Conservation (phyloP, 1,284 basidiomycete species). For the Ustilago sp. region DNA sequence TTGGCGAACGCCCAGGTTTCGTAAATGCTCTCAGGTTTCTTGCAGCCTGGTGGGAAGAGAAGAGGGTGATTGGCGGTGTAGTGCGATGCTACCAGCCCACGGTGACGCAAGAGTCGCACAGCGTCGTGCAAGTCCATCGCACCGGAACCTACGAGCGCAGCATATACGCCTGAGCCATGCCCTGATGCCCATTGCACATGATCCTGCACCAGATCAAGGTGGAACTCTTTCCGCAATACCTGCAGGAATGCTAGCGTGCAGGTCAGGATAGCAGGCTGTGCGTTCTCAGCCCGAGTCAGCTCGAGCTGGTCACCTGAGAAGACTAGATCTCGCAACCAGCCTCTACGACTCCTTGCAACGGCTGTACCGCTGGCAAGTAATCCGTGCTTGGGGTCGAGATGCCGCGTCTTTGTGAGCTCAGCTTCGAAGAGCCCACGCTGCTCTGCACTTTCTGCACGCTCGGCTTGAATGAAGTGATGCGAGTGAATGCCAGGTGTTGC, state of each 20-base stretch:
- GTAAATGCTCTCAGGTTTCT: constrained; percentile 62
- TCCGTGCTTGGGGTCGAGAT: constrained; percentile 45
- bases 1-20: constrained; percentile 69
- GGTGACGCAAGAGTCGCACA: constrained; percentile 60
- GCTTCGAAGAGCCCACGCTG: constrained; percentile 60
- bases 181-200: constrained; percentile 62
- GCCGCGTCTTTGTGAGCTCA: constrained; percentile 52
- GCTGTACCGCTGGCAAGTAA: constrained; percentile 48
- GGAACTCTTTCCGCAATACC: constrained; percentile 64
- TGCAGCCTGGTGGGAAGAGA: constrained; percentile 64
- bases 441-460: constrained; percentile 25
- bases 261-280: constrained; percentile 64
- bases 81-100: constrained; percentile 58
- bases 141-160: constrained; percentile 60
- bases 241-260: constrained; percentile 64
- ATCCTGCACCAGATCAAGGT: constrained; percentile 59
- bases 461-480: constrained; percentile 36
- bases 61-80: constrained; percentile 56
- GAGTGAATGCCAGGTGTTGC: constrained; percentile 47
- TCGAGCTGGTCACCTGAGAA: constrained; percentile 67
- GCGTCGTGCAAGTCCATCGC: constrained; percentile 60
- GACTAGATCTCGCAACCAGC: constrained; percentile 61
- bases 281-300: constrained; percentile 65
- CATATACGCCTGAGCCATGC: constrained; percentile 66
- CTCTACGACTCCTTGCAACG: constrained; percentile 37